Evolutionary conservation across 1,284 basidiomycete genomes (phyloP), one percentile per base, ranked within the genome.

Genomic region (Cryptococcus sp.): DNA sequence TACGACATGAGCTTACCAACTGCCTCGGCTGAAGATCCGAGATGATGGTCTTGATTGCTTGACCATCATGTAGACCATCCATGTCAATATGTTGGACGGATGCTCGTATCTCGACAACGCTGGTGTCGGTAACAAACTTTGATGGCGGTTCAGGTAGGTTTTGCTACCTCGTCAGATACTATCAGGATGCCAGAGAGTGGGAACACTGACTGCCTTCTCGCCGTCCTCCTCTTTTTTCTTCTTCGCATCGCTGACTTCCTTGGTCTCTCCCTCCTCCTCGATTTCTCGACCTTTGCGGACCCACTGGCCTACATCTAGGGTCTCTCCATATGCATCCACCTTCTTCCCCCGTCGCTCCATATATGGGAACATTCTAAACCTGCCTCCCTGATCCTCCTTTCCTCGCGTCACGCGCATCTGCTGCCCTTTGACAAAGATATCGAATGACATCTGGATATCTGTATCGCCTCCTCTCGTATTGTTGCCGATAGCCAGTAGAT

Each of bases 311-410:
- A 91, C 85, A 73, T 98, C 94, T 43, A 98, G 80, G 5, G 86
- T 87, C 78, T 99, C 96, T 1, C 96, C 96, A 71, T 91, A 99
- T 57, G 88, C 88, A 71, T 99, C 96, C 16, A 98, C 87, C 60
- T 88, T 82, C 57, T 91, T 80, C 66, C 88, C 92, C 70, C 86
- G 80, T 70, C 90, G 86, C 76, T 98, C 94, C 36, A 96, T 84
- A 64, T 91, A 91, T 0, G 96, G 96, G 76, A 98, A 98, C 88
- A 98, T 97, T 60, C 96, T 82, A 73, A 88, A 98, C 40, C 94
- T 55, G 10, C 39, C 39, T 10, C 39, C 18, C 9, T 21, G 14
- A 13, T 14, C 39, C 39, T 14, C 10, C 7, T 21, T 21, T 37
- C 79, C 79, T 84, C 85, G 25, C 77, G 80, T 49, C 80, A 84